Conservation (phyloP, 345 rosid genomes). For the Anastatica hierochuntica region DNA sequence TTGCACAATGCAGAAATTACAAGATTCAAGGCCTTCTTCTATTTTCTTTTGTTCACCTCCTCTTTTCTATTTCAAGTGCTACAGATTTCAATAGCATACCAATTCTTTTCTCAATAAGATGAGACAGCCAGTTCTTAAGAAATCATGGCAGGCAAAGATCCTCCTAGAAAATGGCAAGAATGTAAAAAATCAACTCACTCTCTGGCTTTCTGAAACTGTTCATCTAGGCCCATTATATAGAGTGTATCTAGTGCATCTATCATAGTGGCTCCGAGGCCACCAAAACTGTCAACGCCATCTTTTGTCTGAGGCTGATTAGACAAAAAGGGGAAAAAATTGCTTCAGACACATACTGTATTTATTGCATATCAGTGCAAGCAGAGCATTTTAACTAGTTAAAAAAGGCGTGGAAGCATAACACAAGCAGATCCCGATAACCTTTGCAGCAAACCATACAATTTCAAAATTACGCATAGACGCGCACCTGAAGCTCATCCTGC, state of each 20-base stretch:
- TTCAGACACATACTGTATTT: too few species aligned
- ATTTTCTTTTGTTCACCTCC: background rate
- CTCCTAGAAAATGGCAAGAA: too few species aligned
- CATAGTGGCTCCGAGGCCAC: conserved; percentile 94
- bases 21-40: background rate
- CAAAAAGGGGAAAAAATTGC: background rate
- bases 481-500: conserved; percentile 89
- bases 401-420: too few species aligned
- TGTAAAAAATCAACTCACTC: conserved; percentile 68
- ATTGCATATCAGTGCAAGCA: too few species aligned
- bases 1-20: background rate
- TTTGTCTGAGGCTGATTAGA: conserved; percentile 66
- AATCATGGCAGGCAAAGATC: too few species aligned
- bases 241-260: conserved; percentile 79
- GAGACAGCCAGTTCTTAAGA: too few species aligned
- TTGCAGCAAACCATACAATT: too few species aligned
- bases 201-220: conserved; percentile 79
- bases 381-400: too few species aligned
- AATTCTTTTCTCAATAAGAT: too few species aligned
- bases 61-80: background rate
- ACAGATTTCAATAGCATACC: too few species aligned
- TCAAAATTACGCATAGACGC: background rate
- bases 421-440: too few species aligned
- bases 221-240: conserved; percentile 83
- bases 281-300: conserved; percentile 91